Evolutionary conservation across 2,329 filamentous ascomycete genomes (phyloP), one percentile per base, ranked within the genome.

Genomic region (Chlorencoelia australis): DNA sequence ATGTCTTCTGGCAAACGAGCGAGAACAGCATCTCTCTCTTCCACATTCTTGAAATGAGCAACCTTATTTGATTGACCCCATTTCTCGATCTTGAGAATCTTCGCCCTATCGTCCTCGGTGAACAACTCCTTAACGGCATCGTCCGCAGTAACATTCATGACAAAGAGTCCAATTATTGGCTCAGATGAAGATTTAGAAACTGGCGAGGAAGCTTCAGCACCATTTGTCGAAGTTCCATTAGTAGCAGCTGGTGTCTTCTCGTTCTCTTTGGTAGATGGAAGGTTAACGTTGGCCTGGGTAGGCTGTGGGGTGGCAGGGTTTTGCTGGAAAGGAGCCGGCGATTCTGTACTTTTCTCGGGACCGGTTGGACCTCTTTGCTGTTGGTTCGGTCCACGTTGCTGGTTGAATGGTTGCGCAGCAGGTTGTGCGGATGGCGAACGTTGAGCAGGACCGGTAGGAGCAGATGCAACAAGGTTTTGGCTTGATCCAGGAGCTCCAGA

Each of bases 111-210:
- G 51, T 94, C 84, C 9, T 91, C 79, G 1, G 75, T 68, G 56
- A 98, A 89, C 16, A 94, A 68, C 21, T 84, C 79, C 39, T 81
- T 79, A 24, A 85, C 81, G 42, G 88, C 83, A 20, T 94, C 84
- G 47, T 89, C 84, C 36, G 74, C 82, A 51, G 79, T 83, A 15
- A 88, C 78, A 53, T 88, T 88, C 64, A 83, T 84, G 42, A 98
- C 79, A 60, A 95, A 98, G 14, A 98, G 73, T 32, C 84, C 89
- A 52, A 86, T 80, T 49, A 81, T 85, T 48, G 73, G 75, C 53
- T 86, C 73, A 53, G 64, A 71, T 13, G 70, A 63, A 22, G 64
- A 71, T 56, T 83, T 80, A 18, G 71, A 64, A 5, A 71, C 71
- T 11, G 75, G 70, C 2, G 75, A 74, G n/a, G 69, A 61, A 3